Base-by-base conservation (phyloP, 2,329 filamentous ascomycete genomes). In the Fusarium concolor region DNA sequence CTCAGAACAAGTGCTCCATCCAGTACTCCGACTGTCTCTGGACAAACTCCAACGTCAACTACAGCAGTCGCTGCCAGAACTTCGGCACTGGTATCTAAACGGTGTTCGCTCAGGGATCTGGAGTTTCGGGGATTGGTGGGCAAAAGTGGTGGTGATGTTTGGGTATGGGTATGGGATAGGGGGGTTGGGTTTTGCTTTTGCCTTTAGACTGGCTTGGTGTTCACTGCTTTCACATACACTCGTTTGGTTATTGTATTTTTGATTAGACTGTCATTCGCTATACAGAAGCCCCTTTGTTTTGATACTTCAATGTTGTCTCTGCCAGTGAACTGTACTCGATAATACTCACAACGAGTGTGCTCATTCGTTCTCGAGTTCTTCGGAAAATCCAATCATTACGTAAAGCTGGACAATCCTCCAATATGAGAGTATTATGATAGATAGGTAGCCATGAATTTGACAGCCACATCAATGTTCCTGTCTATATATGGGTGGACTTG, bases 1-100 rank as follows among this genome's bases (percentile, higher is more conserved):
- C 76, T n/a, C 64, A 67, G 43, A 73, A 68, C 53, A 84, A 85
- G 74, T 87, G 85, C 75, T 75, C 79, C 59, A 76, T 78, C 20
- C 85, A 87, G 78, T 84, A 84, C 70, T 66, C 67, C 5, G 84
- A 86, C 71, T 87, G 85, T 64, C 70, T 85, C 60, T 46, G 37
- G 15, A 74, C 76, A 28, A 87, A 87, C 75, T 74, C 70, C 61
- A 68, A 75, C 14, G 76, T 81, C 29, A 76, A 76, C 39, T 77
- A 75, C 6, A 66, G 65, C 10, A 73, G 76, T 33, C 80, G 83
- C 70, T 86, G 84, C 74, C 70, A 67, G 37, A 76, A 60, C 44
- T 84, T 74, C 63, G 77, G 77, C 37, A 56, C 57, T 10, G 62
- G 77, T 66, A 37, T 70, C 37, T 74, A 68, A 50, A 53, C 3